Conservation (phyloP, 2,329 filamentous ascomycete genomes). For the Fragosphaeria purpurea region DNA sequence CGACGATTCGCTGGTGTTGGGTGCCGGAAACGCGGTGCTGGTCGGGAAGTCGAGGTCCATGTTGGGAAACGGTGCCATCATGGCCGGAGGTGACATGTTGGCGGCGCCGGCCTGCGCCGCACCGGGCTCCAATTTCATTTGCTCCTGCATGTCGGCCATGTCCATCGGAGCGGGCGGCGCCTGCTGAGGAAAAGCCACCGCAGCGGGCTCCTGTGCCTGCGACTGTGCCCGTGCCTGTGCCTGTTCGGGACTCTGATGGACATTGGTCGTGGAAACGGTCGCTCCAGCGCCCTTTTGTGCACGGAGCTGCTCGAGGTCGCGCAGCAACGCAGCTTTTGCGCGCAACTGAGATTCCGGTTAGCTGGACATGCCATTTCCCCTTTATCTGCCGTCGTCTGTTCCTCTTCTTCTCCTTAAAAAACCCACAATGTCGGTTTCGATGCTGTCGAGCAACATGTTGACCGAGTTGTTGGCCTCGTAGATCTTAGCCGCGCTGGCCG, state of each 20-base stretch:
- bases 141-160: constrained; percentile 18
- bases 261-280: not conserved
- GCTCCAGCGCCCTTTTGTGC: constrained; percentile 20
- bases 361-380: not conserved
- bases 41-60: constrained; percentile 38
- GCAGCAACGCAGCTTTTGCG: constrained; percentile 45
- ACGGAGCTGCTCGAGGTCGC: constrained; percentile 39
- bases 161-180: constrained; percentile 17
- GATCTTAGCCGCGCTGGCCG: constrained; percentile 30
- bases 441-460: constrained; percentile 43
- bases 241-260: too few species aligned
- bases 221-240: too few species aligned
- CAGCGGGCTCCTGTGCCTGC: not conserved
- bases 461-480: constrained; percentile 37
- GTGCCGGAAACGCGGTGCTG: not conserved
- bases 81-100: not conserved
- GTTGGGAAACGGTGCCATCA: constrained; percentile 44
- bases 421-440: constrained; percentile 48
- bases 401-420: too few species aligned
- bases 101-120: not conserved
- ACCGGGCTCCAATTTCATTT: not conserved
- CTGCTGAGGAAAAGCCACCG: constrained; percentile 7
- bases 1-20: not conserved
- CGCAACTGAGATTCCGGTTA: constrained; percentile 23
- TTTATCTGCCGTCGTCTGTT: too few species aligned